phyloP scores from a whole-genome alignment of 345 rosid genomes.

The Eucalyptus decipiens region DNA sequence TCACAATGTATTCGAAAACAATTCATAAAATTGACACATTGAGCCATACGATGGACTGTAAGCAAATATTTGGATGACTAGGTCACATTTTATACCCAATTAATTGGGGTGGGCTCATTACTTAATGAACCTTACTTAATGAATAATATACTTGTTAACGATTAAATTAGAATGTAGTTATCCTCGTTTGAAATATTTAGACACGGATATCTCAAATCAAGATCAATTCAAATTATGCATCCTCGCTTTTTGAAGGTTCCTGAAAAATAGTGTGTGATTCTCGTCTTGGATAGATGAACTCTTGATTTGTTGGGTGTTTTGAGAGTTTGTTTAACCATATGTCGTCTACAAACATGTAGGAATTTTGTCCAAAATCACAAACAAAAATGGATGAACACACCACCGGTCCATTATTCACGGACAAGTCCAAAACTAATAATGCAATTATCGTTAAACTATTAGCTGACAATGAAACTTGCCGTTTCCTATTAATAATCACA shows the following conservation, averaged over 20 bases:
- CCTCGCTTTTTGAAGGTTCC: neutral
- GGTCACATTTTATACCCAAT: neutral
- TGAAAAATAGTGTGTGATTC: neutral
- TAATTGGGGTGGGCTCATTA: neutral
- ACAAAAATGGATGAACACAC: neutral
- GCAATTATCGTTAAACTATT: neutral
- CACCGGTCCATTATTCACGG: neutral
- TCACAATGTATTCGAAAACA: neutral
- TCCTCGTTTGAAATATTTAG: neutral
- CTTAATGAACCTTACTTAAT: neutral
- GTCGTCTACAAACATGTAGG: neutral
- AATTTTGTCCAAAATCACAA: neutral
- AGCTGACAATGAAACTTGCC: neutral
- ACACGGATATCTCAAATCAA: neutral
- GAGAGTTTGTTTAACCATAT: neutral
- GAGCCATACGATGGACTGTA: neutral
- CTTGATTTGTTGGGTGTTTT: neutral
- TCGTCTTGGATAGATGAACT: neutral
- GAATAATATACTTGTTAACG: neutral
- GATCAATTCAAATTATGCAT: neutral
- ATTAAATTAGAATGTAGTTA: neutral
- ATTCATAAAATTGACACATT: neutral
- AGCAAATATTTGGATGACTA: neutral
- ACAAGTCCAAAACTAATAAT: neutral
- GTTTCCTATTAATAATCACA: neutral